Conservation (phyloP, 1,284 basidiomycete genomes). For the Trichosporon sp. region DNA sequence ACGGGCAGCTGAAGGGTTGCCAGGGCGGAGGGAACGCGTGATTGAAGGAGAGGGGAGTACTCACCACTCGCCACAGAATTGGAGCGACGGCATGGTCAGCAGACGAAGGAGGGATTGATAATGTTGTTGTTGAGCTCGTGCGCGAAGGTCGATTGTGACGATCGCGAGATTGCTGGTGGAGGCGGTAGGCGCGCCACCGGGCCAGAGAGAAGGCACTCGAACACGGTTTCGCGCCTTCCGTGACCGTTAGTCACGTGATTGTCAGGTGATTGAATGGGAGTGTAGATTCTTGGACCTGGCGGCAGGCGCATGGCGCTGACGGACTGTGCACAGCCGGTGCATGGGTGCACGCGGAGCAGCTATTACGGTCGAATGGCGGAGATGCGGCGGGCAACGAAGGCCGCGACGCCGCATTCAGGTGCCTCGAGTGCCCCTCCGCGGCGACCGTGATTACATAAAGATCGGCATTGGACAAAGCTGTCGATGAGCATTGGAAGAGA, state of each 20-base stretch:
- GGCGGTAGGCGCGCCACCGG: background rate
- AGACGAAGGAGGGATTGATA: background rate
- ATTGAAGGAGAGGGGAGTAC: slow-evolving; percentile 4
- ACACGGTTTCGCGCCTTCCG: background rate
- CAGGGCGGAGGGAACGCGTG: background rate
- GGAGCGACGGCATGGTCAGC: slow-evolving; percentile 54
- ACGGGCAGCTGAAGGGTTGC: background rate
- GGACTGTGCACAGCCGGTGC: too few relatives aligned
- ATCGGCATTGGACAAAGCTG: too few relatives aligned
- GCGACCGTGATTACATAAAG: too few relatives aligned
- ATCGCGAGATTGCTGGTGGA: background rate
- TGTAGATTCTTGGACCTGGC: too few relatives aligned
- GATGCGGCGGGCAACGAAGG: too few relatives aligned
- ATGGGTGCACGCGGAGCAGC: too few relatives aligned
- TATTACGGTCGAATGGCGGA: too few relatives aligned
- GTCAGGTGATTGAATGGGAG: too few relatives aligned
- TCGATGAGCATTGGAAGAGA: too few relatives aligned
- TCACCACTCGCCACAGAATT: slow-evolving; percentile 78
- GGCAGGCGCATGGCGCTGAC: too few relatives aligned
- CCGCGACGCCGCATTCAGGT: too few relatives aligned
- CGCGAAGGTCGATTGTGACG: background rate
- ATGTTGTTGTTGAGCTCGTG: background rate
- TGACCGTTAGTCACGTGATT: background rate
- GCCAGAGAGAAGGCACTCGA: background rate
- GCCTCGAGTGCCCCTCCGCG: too few relatives aligned